A percentile compares a stretch with the other conserved stretches of the same genome.
Conservation (phyloP, 139 green algal species). For the Pleodorina starrii region DNA sequence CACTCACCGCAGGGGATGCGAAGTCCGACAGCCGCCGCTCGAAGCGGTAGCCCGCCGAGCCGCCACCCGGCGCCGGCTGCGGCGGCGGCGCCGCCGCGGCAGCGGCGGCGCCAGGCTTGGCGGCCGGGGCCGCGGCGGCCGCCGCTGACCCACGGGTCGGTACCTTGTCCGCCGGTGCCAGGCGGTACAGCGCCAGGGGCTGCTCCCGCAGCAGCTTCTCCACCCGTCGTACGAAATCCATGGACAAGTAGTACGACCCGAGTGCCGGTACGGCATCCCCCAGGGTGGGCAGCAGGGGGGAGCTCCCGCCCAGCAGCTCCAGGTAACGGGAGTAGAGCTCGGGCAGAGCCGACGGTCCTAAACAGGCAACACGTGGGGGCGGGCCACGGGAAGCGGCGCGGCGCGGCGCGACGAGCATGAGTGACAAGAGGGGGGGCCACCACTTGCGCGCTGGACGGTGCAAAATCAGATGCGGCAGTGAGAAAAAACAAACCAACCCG, state of each 20-base stretch:
- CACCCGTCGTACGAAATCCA: constrained; percentile 11
- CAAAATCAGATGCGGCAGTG: too few species aligned
- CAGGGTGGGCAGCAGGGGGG: constrained; percentile 14
- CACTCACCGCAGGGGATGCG: constrained; percentile 31
- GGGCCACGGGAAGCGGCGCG: not conserved
- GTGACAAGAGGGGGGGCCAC: too few species aligned
- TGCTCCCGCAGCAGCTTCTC: constrained; percentile 38
- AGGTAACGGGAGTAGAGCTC: constrained; percentile 51
- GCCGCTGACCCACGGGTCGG: constrained; percentile 7
- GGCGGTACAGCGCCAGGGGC: constrained; percentile 54
- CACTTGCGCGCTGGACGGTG: too few species aligned
- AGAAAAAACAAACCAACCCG: too few species aligned
- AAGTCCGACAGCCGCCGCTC: constrained; percentile 54
- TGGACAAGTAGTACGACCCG: constrained; percentile 35
- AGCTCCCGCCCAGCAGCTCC: constrained; percentile 35
- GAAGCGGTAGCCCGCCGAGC: constrained; percentile 10
- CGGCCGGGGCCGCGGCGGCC: not conserved
- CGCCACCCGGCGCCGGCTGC: not conserved
- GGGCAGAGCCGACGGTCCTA: constrained; percentile 22
- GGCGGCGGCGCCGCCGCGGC: not conserved
- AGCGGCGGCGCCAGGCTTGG: not conserved
- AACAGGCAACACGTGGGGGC: not conserved
- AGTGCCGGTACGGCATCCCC: not conserved
- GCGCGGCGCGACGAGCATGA: too few species aligned
- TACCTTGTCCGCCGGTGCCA: constrained; percentile 52